These are phyloP conservation scores for Exophiala dermatitidis DNA, from an alignment of 2,329 filamentous ascomycete genomes.

Conservation along the genomic window DNA sequence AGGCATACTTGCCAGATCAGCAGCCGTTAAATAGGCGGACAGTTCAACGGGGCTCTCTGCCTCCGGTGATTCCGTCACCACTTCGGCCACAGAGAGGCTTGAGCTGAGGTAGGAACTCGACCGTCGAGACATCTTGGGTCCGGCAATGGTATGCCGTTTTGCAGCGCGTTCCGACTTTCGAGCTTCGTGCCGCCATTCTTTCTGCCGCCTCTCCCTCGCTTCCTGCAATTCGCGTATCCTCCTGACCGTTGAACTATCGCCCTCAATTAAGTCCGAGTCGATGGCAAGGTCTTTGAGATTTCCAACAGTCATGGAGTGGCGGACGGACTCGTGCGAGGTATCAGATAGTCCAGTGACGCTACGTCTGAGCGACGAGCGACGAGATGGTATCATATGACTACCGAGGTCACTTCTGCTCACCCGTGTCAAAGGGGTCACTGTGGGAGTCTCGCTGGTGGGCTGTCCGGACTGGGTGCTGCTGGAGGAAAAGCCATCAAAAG, in stretches of 20 bases:
- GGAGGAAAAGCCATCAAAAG: conserved; percentile 13
- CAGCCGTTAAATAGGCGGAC: conserved; percentile 14
- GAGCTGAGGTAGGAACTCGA: conserved; percentile 20
- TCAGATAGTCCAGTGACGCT: conserved; percentile 55
- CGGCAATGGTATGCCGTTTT: conserved; percentile 21
- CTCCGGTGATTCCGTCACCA: conserved; percentile 21
- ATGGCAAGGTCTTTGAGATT: conserved; percentile 37
- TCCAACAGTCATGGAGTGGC: conserved; percentile 42
- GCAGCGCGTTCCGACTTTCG: conserved; percentile 22
- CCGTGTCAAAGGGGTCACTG: conserved; percentile 12
- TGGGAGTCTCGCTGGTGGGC: conserved; percentile 7
- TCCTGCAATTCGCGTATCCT: conserved; percentile 53
- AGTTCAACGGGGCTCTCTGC: conserved; percentile 16
- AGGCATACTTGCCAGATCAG: conserved; percentile 22
- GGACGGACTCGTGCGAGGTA: conserved; percentile 50
- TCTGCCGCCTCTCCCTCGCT: conserved; percentile 44
- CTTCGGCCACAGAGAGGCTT: conserved; percentile 24
- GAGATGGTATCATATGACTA: conserved; percentile 45
- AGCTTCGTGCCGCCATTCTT: conserved; percentile 27
- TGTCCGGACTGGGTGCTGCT: conserved; percentile 2
- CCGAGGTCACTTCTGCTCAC: conserved; percentile 20
- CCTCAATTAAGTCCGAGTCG: conserved; percentile 35
- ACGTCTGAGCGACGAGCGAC: conserved; percentile 40
- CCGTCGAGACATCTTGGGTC: conserved; percentile 18
- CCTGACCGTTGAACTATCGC: conserved; percentile 52